phyloP scores from a whole-genome alignment of 768 basidiomycete species.

The Phylloporus sp. region DNA sequence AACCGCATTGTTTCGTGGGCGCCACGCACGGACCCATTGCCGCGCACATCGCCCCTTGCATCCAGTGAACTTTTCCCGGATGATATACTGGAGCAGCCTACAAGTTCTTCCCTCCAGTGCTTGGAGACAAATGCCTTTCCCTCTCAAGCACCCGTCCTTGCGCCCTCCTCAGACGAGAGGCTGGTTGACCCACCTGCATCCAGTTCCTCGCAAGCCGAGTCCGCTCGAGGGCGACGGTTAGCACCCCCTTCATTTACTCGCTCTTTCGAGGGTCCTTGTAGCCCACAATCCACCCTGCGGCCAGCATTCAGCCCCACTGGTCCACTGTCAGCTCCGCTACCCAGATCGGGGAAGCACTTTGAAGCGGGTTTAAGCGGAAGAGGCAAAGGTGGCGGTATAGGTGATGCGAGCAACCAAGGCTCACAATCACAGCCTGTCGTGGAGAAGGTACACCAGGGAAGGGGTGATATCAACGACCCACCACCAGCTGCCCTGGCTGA shows the following conservation, averaged over 20 bases:
- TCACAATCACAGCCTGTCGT: slow-evolving; percentile 17
- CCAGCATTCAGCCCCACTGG: slow-evolving; percentile 24
- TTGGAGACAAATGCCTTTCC: neutral
- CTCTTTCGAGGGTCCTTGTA: slow-evolving; percentile 30
- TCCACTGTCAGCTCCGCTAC: slow-evolving; percentile 14
- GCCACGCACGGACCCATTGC: slow-evolving; percentile 35
- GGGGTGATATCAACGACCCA: neutral
- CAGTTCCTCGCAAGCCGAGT: neutral
- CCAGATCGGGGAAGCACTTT: slow-evolving; percentile 36
- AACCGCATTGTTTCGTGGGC: slow-evolving; percentile 59
- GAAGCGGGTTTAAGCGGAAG: slow-evolving; percentile 24
- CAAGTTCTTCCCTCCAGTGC: slow-evolving; percentile 2
- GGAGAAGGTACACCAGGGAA: slow-evolving; percentile 16
- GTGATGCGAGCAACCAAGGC: slow-evolving; percentile 5
- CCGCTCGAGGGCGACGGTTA: slow-evolving; percentile 25
- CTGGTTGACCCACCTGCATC: neutral
- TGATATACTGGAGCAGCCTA: slow-evolving; percentile 11
- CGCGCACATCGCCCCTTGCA: slow-evolving; percentile 26
- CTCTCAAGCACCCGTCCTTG: neutral
- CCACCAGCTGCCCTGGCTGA: too few species aligned
- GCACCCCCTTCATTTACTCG: slow-evolving; percentile 54
- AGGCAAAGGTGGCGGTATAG: slow-evolving; percentile 14
- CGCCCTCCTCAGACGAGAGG: neutral
- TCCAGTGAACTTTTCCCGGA: slow-evolving; percentile 13
- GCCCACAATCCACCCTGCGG: slow-evolving; percentile 23